Base-by-base conservation (phyloP, 2,329 filamentous ascomycete species). In the Grosmannia penicillata region DNA sequence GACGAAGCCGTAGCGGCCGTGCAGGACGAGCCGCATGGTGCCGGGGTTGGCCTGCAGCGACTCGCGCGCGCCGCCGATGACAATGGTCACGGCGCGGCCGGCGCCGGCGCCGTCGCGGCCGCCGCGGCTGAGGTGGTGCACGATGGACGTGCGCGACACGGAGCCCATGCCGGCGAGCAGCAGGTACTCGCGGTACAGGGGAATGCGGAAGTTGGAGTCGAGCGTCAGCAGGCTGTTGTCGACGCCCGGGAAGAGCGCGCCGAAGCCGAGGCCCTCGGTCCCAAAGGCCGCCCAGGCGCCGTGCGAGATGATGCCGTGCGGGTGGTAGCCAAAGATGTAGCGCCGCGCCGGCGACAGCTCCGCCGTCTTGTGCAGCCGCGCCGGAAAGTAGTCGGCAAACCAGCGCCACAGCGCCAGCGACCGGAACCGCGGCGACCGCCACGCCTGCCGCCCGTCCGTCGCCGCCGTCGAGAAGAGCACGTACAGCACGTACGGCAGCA, bases 241-340 rank as follows among this genome's bases (percentile, higher is more conserved):
- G 56, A 98, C 94, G 43, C 86, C 89, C 0, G 91, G 91, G 51
- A 95, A 98, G 44, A 93, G 74, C 40, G 82, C 75, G 1, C 74
- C 70, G 56, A 95, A 96, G 0, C 85, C 85, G 0, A 95, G 68
- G 0, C 85, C 85, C 50, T 95, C 87, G 1, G 89, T 96, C 4
- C 71, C 82, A 53, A 96, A 96, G 6, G 87, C 82, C 6, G 78
- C 83, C 62, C 89, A 95, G 0, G 87, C 89, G n/a, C 89, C 91
- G 50, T 95, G 85, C 6, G 82, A 91, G 52, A 98, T 95, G 57
- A 98, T 96, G 19, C 91, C 47, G 54, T 98, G 91, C 0, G 91
- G 91, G 51, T 96, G 91, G 57, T 96, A 96, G 32, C 89, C 89
- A 51, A 98, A 86, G 45, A 98, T 86, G 61, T 96, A 98, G 59